Base-by-base conservation (phyloP, 495 filamentous ascomycete genomes). In the Venustampulla echinocandica region DNA sequence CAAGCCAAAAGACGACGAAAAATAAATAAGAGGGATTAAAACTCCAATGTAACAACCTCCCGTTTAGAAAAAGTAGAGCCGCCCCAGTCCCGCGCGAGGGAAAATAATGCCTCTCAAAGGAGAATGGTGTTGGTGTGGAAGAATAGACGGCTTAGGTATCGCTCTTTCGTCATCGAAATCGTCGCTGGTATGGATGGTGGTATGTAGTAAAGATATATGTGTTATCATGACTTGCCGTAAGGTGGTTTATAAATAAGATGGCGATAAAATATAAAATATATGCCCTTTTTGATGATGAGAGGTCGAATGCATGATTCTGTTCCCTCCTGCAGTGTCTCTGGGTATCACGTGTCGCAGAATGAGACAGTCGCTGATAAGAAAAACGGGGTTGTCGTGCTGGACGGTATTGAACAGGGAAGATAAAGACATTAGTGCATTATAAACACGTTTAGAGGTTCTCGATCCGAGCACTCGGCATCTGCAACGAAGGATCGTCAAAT, bases 381-480 rank as follows among this genome's bases (percentile, higher is more conserved):
- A 13, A 30, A 49, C 1, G 28, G 15, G 20, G 21, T 36, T 20
- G 21, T 42, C 44, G 18, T 22, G 10, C 13, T 15, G 21, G 19
- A 23, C 19, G n/a, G 15, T 15, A 2, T 18, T 15, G 9, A 42
- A 10, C n/a, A 22, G 4, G 32, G 1, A 11, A 15, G 32, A 20
- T 15, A 17, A 30, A 27, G 39, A 17, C 37, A 21, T 34, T 25
- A 21, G 25, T 28, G 27, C 13, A 34, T 24, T 39, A 42, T 36
- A 13, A 37, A 32, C 6, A 20, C 33, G 46, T 7, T 61, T 56
- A 71, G 58, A 75, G 62, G 33, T 55, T 63, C 44, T 68, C 63
- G 38, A 75, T 65, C 24, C 71, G 60, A 3, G 57, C 61, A 53
- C 68, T 71, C 9, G 71, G 71, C 60, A 75, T 58, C 44, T 69